Base-by-base conservation (phyloP, 1,139 yeast species). In the Yamadazyma sp. region DNA sequence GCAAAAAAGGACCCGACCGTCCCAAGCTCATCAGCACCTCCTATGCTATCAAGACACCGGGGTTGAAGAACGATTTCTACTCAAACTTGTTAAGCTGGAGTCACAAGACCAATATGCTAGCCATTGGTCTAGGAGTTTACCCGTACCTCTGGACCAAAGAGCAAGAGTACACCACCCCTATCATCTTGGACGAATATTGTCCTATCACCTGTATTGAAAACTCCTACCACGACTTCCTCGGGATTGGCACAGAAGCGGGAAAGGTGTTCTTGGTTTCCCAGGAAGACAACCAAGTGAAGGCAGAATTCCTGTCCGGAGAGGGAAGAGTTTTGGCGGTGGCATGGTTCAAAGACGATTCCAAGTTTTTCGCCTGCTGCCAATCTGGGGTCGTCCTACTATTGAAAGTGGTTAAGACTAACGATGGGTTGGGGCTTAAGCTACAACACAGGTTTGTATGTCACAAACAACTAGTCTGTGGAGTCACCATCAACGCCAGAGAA, bases 51-150 rank as follows among this genome's bases (percentile, higher is more conserved):
- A 9, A 28, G 14, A 15, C 31, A 28, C 9, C 20, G 4, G 31
- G 31, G 4, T 17, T 28, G 12, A 15, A 10, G 9, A 28, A 10
- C 54, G 96, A 89, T 57, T 89, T 82, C 56, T 89, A 89, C 59
- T 75, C 88, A 1, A 86, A 87, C 53, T 65, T 86, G 36, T 76
- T 88, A 0, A 77, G 91, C 9, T 88, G 96, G 95, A 81, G 91
- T 0, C 57, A 59, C 3, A 55, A 55, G 18, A 62, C 78, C 1
- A 73, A 73, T 20, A 68, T 68, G 24, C 66, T 88, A 0, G 85
- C 84, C 0, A 91, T 88, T 1, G 97, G 92, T 0, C 61, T 88
- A 28, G 82, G 81, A 0, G 55, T 65, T 2, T 66, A 73, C 6
- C 84, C 81, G 0, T 86, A 78, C 55, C 55, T 82, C 24, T 89